Evolutionary conservation across 179 eudicot genomes (phyloP), one percentile per base, ranked within the genome.

Genomic region (Nepenthes alata): DNA sequence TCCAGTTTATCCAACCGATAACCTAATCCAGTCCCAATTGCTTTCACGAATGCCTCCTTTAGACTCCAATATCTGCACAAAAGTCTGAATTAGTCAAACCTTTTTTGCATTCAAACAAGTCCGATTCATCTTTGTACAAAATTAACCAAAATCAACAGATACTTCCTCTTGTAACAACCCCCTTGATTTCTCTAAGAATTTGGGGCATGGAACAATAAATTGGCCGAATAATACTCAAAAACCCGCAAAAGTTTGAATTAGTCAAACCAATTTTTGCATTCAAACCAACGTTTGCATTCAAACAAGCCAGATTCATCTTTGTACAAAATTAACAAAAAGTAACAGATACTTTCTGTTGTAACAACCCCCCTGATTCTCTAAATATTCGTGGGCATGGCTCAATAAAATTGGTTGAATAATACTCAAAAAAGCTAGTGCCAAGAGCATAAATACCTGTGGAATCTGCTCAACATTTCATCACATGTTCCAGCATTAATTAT

Each of bases 11-110:
- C 81, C 74, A 87, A 72, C 59, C 62, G 67, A 69, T 72, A 75
- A 5, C 85, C 78, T 5, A 87, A 62, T 55, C 95, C 95, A 15
- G 71, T 63, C 45, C 97, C 97, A n/a, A 80, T 78, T 48, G 97
- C 97, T 77, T 89, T 89, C 13, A 85, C 78, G 55, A 83, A 87
- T 66, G 93, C 82, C 78, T 89, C 97, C 83, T 89, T 89, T 47
- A 89, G 74, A 68, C 86, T 85, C 97, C 97, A 89, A 68, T 83
- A 85, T 74, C 95, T 89, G 83, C 50, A 54, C 35, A 38, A 5
- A 52, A 2, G 55, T 16, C 6, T 12, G 55, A 52, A 52, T 41
- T 41, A 41, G 45, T 41, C 25, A 25, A 25, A 25, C 25, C 25
- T 25, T 25, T 41, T 52, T n/a, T 52, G 55, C 16, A 11, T 52